phyloP scores from a whole-genome alignment of 345 rosid genomes.

The Gynandropsis gynandra region DNA sequence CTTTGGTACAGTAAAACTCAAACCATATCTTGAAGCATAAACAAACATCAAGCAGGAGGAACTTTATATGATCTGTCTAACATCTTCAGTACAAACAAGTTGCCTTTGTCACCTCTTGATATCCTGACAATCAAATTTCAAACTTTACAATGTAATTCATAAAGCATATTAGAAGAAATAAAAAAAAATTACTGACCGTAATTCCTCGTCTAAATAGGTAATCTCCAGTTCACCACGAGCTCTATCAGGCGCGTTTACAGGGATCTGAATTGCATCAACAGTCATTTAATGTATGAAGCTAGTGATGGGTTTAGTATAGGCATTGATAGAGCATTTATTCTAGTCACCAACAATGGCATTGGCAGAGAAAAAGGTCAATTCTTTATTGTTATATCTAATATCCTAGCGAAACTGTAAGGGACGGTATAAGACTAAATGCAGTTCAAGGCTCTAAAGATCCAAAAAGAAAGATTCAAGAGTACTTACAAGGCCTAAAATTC shows the following conservation, averaged over 20 bases:
- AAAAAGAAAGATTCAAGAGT: not conserved
- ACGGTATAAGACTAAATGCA: too few relatives aligned
- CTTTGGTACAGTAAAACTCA: too few relatives aligned
- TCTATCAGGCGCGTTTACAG: slow-evolving; percentile 52
- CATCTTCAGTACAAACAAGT: slow-evolving; percentile 88
- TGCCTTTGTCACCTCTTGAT: slow-evolving; percentile 89
- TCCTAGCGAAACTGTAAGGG: too few relatives aligned
- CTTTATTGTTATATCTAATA: too few relatives aligned
- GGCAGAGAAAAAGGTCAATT: too few relatives aligned
- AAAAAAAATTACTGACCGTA: slow-evolving; percentile 29
- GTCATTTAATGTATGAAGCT: not conserved
- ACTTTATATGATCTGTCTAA: slow-evolving; percentile 75
- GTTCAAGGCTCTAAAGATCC: too few relatives aligned
- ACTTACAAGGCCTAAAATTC: slow-evolving; percentile 71
- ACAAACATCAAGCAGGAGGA: slow-evolving; percentile 23
- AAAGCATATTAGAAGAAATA: too few relatives aligned
- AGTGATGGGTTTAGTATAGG: too few relatives aligned
- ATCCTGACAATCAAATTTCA: slow-evolving; percentile 34
- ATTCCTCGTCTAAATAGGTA: slow-evolving; percentile 55
- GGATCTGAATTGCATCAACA: slow-evolving; percentile 30
- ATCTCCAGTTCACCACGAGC: slow-evolving; percentile 58
- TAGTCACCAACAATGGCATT: too few relatives aligned
- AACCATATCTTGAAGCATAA: too few relatives aligned
- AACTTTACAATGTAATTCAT: not conserved
- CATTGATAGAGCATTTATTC: too few relatives aligned